Evolutionary conservation across 805 yeast genomes (phyloP).

Genomic region (Maudiozyma serrabonitensis): DNA sequence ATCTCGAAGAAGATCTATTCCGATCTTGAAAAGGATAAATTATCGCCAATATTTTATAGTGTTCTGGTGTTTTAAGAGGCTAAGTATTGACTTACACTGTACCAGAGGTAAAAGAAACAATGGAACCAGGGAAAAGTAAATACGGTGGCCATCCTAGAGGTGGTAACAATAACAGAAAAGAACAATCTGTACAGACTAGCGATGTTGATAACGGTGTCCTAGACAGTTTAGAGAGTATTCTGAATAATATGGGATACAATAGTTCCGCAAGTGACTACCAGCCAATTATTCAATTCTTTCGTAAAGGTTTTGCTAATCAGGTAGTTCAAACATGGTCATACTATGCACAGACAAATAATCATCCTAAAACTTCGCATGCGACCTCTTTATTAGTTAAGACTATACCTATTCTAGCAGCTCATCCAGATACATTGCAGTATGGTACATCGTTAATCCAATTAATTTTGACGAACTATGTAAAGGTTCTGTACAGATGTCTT

Average conservation of each 20-base stretch:
- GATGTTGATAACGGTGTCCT: conserved; percentile 23
- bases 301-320: conserved; percentile 30
- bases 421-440: conserved; percentile 9
- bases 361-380: conserved; percentile 37
- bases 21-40: too few relatives aligned
- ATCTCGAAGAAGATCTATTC: neutral
- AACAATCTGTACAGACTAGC: conserved; percentile 9
- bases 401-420: conserved; percentile 19
- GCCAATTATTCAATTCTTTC: conserved; percentile 26
- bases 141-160: neutral
- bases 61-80: too few relatives aligned
- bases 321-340: conserved; percentile 40
- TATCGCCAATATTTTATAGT: too few relatives aligned
- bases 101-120: neutral
- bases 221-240: conserved; percentile 17
- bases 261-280: conserved; percentile 15
- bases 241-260: conserved; percentile 14
- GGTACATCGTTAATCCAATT: conserved; percentile 32
- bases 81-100: too few relatives aligned
- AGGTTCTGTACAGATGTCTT: conserved; percentile 59
- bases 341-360: conserved; percentile 41
- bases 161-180: conserved; percentile 1
- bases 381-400: conserved; percentile 35
- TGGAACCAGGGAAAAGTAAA: neutral
- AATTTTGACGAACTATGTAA: conserved; percentile 46